Evolutionary conservation across 202 grass and related monocot genomes (phyloP).

Genomic region (Digitaria exilis): DNA sequence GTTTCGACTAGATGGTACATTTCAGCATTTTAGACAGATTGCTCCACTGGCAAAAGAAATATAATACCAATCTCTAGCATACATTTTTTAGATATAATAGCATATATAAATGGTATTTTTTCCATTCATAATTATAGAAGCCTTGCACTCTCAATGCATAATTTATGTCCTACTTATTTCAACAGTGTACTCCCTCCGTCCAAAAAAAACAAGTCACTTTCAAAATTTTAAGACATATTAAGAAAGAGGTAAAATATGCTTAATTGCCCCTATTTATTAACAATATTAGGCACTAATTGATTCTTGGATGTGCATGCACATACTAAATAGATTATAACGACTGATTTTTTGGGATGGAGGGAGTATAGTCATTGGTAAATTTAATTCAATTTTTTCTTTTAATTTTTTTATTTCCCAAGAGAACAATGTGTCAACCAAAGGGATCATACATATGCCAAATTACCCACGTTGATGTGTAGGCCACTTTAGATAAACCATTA

Average conservation of each 20-base stretch:
- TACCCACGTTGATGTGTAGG: background rate
- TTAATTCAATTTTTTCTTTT: background rate
- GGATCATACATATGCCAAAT: background rate
- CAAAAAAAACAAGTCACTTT: too few relatives aligned
- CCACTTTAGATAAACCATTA: background rate
- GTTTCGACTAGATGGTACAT: background rate
- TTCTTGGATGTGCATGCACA: too few relatives aligned
- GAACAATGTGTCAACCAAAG: background rate
- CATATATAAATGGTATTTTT: background rate
- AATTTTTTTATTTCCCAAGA: background rate
- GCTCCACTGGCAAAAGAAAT: background rate
- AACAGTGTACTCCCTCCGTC: too few relatives aligned
- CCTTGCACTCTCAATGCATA: too few relatives aligned
- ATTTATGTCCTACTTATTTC: background rate
- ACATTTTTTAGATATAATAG: background rate
- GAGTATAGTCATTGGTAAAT: background rate
- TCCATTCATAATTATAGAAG: background rate
- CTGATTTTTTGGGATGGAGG: too few relatives aligned
- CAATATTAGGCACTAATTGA: too few relatives aligned
- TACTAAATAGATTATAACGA: too few relatives aligned
- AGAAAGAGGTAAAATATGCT: too few relatives aligned
- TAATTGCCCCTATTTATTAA: too few relatives aligned
- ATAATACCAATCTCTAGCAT: background rate
- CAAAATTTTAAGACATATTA: too few relatives aligned
- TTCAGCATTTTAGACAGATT: background rate